These are phyloP conservation scores for Gracilaria domingensis DNA, from an alignment of 23 red algal species.

Conservation along the genomic window DNA sequence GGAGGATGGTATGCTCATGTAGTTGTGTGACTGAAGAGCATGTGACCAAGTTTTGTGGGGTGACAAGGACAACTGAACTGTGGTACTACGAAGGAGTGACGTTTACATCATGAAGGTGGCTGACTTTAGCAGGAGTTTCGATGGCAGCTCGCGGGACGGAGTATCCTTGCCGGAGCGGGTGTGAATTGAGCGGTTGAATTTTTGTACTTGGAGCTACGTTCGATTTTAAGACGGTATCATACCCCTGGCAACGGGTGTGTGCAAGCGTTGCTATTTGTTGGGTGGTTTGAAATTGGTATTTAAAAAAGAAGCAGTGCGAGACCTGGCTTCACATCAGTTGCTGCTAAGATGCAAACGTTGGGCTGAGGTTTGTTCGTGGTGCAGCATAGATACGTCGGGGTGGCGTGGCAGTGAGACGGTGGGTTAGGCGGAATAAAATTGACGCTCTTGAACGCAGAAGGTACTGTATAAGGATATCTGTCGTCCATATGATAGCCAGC, in stretches of 20 bases:
- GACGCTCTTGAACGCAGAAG: too few relatives aligned
- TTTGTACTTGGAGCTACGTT: too few relatives aligned
- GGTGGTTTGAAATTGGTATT: conserved; percentile 12
- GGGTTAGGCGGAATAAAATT: too few relatives aligned
- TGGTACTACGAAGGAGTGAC: not conserved
- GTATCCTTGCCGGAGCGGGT: not conserved
- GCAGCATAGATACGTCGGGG: too few relatives aligned
- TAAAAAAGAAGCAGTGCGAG: not conserved
- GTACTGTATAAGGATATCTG: too few relatives aligned
- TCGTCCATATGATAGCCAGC: too few relatives aligned
- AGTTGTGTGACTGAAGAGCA: conserved; percentile 6
- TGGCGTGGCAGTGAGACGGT: too few relatives aligned
- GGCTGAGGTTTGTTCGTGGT: too few relatives aligned
- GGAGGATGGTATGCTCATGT: not conserved
- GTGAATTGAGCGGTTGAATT: conserved; percentile 29
- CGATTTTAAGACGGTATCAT: too few relatives aligned
- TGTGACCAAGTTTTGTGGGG: not conserved
- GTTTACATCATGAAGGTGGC: not conserved
- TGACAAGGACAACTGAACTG: not conserved
- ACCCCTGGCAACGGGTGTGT: not conserved
- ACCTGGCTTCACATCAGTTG: not conserved
- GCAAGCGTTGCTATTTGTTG: not conserved
- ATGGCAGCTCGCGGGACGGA: too few relatives aligned
- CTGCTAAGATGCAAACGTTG: too few relatives aligned
- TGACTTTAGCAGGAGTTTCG: not conserved